phyloP scores from a whole-genome alignment of 1,284 basidiomycete genomes.

The Puccinia novopanici region DNA sequence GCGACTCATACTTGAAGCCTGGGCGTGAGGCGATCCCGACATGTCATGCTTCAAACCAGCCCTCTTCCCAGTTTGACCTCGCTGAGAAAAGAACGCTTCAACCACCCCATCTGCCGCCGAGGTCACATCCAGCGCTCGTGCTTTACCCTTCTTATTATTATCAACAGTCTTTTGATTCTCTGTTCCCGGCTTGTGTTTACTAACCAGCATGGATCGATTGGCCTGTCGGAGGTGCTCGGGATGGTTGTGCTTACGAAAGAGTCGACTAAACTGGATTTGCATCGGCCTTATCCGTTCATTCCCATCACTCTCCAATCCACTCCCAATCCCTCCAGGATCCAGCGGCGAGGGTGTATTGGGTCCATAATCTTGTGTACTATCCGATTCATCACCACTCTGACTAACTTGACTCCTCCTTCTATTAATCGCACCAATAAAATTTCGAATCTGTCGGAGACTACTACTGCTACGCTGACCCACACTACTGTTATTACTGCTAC shows the following conservation, averaged over 20 bases:
- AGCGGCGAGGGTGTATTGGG: constrained; percentile 14
- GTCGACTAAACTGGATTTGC: constrained; percentile 43
- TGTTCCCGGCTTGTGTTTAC: neutral
- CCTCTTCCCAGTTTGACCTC: neutral
- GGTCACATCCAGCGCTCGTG: constrained; percentile 20
- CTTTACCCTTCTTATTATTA: constrained; percentile 23
- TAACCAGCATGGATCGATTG: constrained; percentile 30
- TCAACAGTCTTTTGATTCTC: neutral
- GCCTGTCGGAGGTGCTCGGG: constrained; percentile 19
- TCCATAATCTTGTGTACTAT: constrained; percentile 27
- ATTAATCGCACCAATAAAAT: constrained; percentile 15
- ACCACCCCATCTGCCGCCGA: constrained; percentile 5
- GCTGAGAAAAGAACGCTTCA: constrained; percentile 8
- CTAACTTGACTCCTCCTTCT: constrained; percentile 35
- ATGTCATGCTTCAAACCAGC: neutral
- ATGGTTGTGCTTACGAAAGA: constrained; percentile 45
- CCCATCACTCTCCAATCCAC: constrained; percentile 22
- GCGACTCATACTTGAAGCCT: too few relatives aligned
- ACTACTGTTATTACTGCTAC: constrained; percentile 41
- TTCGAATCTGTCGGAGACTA: constrained; percentile 23
- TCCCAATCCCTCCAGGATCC: neutral
- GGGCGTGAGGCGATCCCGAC: too few relatives aligned
- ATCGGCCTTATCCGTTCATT: constrained; percentile 33
- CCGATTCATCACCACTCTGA: constrained; percentile 25
- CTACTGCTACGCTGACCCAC: constrained; percentile 14